A percentile compares a stretch with the other conserved stretches of the same genome.
Evolutionary conservation across 2,329 filamentous ascomycete species (phyloP).

Genomic region (Aspergillus pseudotamarii): DNA sequence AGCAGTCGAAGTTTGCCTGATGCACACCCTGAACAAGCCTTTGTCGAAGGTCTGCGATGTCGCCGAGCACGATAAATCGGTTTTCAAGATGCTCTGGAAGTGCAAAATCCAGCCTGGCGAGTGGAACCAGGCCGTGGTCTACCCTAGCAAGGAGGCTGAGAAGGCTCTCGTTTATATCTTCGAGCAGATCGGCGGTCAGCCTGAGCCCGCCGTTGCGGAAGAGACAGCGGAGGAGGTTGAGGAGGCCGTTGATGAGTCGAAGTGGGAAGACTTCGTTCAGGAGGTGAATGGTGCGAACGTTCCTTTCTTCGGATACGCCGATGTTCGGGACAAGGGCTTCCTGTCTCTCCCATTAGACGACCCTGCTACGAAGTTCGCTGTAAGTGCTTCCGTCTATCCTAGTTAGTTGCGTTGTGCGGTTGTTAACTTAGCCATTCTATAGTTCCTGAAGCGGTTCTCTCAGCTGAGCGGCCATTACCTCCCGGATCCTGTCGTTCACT

Average conservation of each 20-base stretch:
- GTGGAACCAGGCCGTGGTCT: slow-evolving; percentile 34
- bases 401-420: slow-evolving; percentile 50
- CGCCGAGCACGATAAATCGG: slow-evolving; percentile 30
- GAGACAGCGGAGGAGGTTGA: slow-evolving; percentile 12
- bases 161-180: slow-evolving; percentile 39
- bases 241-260: slow-evolving; percentile 8
- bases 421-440: slow-evolving; percentile 13
- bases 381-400: slow-evolving; percentile 49
- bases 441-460: slow-evolving; percentile 80
- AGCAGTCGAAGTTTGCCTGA: slow-evolving; percentile 57
- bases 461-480: slow-evolving; percentile 79
- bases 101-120: slow-evolving; percentile 34
- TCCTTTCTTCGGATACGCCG: slow-evolving; percentile 27
- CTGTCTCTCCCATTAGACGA: slow-evolving; percentile 61
- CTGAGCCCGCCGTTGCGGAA: slow-evolving; percentile 14
- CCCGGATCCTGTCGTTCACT: slow-evolving; percentile 68
- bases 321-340: slow-evolving; percentile 55
- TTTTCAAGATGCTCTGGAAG: slow-evolving; percentile 35
- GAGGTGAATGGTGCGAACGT: slow-evolving; percentile 24
- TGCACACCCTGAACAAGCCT: slow-evolving; percentile 48
- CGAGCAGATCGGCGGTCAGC: slow-evolving; percentile 33
- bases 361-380: slow-evolving; percentile 69
- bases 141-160: slow-evolving; percentile 34
- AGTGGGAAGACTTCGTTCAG: slow-evolving; percentile 23
- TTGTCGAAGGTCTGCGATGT: slow-evolving; percentile 38